A percentile compares a stretch with the other conserved stretches of the same genome.
Conservation (phyloP, 2,329 filamentous ascomycete genomes). For the Talaromyces sp. region DNA sequence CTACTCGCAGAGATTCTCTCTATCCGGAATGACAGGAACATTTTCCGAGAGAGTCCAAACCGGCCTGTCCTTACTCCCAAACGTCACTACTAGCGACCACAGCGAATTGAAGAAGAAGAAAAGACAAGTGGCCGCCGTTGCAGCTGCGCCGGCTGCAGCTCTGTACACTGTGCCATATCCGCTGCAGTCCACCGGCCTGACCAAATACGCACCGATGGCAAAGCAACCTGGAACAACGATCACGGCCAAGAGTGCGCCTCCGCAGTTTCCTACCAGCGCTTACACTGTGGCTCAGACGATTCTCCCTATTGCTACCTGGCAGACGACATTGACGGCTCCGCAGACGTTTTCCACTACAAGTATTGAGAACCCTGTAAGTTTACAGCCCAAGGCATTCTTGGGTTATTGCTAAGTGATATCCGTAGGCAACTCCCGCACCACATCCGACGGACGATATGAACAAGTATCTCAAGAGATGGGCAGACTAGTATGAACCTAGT, state of each 20-base stretch:
- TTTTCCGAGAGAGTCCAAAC: constrained; percentile 41
- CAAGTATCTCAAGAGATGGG: constrained; percentile 54
- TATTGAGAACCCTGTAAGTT: constrained; percentile 55
- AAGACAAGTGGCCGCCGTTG: constrained; percentile 19
- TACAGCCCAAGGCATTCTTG: not conserved
- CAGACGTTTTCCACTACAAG: constrained; percentile 47
- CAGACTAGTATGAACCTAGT: constrained; percentile 37
- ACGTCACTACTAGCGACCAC: constrained; percentile 20
- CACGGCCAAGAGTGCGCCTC: constrained; percentile 45
- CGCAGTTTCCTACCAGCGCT: constrained; percentile 51
- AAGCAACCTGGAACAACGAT: constrained; percentile 55
- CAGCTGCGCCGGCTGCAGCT: not conserved
- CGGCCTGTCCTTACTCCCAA: constrained; percentile 12
- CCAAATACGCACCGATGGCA: constrained; percentile 58
- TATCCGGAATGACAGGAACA: constrained; percentile 57
- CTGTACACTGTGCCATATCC: constrained; percentile 44
- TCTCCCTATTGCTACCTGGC: constrained; percentile 40
- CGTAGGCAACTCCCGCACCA: constrained; percentile 49
- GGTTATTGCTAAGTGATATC: constrained; percentile 8
- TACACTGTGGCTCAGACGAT: constrained; percentile 48
- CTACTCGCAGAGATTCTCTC: constrained; percentile 59
- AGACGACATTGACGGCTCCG: constrained; percentile 46
- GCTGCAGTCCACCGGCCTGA: constrained; percentile 49
- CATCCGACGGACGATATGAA: constrained; percentile 50
- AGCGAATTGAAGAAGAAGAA: constrained; percentile 27